Percentiles rank a stretch among this genome's conserved stretches.
These are phyloP conservation scores for Coemansia sp. DNA, from an alignment of 192 early-diverging fungal species.

Conservation along the genomic window DNA sequence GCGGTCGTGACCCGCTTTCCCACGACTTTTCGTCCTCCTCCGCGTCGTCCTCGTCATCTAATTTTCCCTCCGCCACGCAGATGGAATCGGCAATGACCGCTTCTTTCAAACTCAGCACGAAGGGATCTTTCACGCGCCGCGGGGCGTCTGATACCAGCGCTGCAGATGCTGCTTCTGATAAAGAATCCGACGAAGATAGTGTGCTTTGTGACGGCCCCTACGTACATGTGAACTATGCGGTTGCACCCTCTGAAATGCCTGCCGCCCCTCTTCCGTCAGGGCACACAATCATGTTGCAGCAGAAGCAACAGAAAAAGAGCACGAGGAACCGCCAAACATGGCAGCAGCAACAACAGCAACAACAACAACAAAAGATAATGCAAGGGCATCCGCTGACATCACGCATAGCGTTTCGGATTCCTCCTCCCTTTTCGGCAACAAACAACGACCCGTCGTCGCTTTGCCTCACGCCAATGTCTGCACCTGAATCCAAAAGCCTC, in stretches of 20 bases:
- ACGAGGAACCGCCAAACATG: not conserved
- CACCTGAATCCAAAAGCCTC: constrained; percentile 8
- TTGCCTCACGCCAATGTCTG: not conserved
- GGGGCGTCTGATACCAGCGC: not conserved
- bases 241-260: not conserved
- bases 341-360: constrained; percentile 4
- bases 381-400: not conserved
- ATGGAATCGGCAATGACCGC: constrained; percentile 13
- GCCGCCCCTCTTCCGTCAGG: not conserved
- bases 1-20: constrained; percentile 19
- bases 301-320: not conserved
- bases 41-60: not conserved
- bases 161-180: constrained; percentile 12
- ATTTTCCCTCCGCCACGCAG: constrained; percentile 1
- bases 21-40: constrained; percentile 1
- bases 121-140: not conserved
- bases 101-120: not conserved
- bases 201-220: constrained; percentile 41
- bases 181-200: constrained; percentile 6
- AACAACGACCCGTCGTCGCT: not conserved
- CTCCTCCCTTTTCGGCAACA: not conserved
- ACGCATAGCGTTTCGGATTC: not conserved
- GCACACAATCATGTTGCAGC: not conserved
- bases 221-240: constrained; percentile 26
- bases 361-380: not conserved